Conservation (phyloP, 176 grass and related monocot genomes). For the Oryza coarctata region DNA sequence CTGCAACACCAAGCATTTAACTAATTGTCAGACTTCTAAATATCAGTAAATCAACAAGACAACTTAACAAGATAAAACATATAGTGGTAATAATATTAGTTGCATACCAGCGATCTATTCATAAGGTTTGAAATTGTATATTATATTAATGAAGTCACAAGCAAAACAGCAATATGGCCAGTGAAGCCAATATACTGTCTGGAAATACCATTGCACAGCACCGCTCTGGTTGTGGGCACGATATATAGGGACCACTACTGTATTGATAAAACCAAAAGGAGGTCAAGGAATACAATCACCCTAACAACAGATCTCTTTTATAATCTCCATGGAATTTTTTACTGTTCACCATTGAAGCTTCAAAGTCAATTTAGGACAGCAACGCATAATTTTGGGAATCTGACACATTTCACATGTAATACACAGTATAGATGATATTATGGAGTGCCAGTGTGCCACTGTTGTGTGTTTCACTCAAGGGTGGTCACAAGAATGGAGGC, state of each 20-base stretch:
- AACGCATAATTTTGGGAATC: background rate
- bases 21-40: background rate
- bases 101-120: background rate
- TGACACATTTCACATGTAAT: background rate
- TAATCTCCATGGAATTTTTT: background rate
- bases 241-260: conserved; percentile 34
- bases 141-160: conserved; percentile 15
- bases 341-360: conserved; percentile 9
- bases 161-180: background rate
- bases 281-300: conserved; percentile 36
- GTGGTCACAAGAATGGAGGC: background rate
- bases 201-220: conserved; percentile 5
- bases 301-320: background rate
- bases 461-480: background rate
- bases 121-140: background rate
- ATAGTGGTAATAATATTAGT: background rate
- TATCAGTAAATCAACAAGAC: conserved; percentile 30
- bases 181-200: background rate
- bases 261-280: conserved; percentile 36
- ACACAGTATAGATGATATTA: conserved; percentile 14
- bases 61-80: background rate
- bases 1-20: conserved; percentile 41
- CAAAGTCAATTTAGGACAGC: background rate
- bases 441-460: background rate
- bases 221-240: conserved; percentile 12